phyloP scores from a whole-genome alignment of 2,329 filamentous ascomycete genomes.

The Acephala macrosclerotiorum region DNA sequence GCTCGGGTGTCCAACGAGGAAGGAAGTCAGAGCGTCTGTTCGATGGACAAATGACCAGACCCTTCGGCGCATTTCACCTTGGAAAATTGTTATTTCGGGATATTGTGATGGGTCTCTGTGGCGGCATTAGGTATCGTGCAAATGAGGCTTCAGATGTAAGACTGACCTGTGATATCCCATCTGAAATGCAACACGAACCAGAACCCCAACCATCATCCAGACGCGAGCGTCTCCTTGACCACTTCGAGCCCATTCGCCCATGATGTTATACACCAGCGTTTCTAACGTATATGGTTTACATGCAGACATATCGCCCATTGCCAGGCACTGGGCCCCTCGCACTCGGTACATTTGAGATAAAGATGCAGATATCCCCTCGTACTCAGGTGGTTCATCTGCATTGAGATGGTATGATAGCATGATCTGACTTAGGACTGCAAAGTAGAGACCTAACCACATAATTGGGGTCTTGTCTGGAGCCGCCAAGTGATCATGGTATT shows the following conservation, averaged over 20 bases:
- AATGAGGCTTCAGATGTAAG: not conserved
- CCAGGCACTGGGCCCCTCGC: conserved; percentile 77
- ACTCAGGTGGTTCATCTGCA: conserved; percentile 78
- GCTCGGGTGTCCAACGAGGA: conserved; percentile 63
- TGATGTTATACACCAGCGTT: conserved; percentile 75
- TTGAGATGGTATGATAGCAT: conserved; percentile 79
- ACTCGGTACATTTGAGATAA: conserved; percentile 69
- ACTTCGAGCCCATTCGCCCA: conserved; percentile 75
- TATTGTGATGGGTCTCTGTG: conserved; percentile 80
- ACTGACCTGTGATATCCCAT: conserved; percentile 62
- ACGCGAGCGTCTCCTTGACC: conserved; percentile 67
- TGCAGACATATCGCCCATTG: conserved; percentile 73
- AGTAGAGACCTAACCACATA: conserved; percentile 82
- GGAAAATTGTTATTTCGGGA: conserved; percentile 72
- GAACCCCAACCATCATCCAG: conserved; percentile 58
- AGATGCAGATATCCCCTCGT: conserved; percentile 63
- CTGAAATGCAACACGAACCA: conserved; percentile 59
- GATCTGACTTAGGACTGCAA: conserved; percentile 76
- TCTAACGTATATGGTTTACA: conserved; percentile 77
- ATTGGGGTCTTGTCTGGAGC: conserved; percentile 73
- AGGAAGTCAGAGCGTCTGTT: conserved; percentile 77
- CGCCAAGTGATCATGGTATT: conserved; percentile 62
- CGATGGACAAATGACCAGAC: conserved; percentile 75
- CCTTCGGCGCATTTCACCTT: conserved; percentile 76
- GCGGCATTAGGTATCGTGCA: conserved; percentile 67